Evolutionary conservation across 2,329 filamentous ascomycete species (phyloP).

Genomic region (Colletotrichum incanum): DNA sequence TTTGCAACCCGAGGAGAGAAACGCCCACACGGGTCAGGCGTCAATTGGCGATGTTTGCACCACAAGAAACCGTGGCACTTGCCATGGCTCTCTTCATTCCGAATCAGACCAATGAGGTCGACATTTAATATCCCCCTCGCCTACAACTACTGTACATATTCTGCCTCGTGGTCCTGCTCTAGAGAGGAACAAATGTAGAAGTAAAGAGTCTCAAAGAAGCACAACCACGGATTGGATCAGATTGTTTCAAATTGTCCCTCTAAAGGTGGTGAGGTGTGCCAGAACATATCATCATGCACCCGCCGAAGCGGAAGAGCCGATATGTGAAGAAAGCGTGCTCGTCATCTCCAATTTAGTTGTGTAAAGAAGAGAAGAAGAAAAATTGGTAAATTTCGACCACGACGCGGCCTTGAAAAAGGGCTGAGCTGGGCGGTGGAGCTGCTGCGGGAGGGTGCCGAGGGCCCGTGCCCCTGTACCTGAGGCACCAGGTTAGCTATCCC

Average conservation of each 20-base stretch:
- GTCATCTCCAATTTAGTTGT: conserved; percentile 87
- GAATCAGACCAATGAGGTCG: not conserved
- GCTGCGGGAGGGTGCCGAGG: conserved; percentile 29
- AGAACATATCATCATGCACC: conserved; percentile 77
- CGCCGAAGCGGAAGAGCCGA: conserved; percentile 67
- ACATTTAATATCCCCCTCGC: too few species aligned
- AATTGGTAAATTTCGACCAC: conserved; percentile 34
- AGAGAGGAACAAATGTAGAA: not conserved
- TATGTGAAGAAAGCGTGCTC: conserved; percentile 76
- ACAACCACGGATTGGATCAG: conserved; percentile 68
- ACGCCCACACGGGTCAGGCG: not conserved
- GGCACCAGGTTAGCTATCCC: not conserved
- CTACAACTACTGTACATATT: not conserved
- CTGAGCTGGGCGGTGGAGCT: conserved; percentile 26
- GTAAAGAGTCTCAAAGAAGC: conserved; percentile 2
- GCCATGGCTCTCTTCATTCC: not conserved
- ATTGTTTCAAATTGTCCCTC: conserved; percentile 75
- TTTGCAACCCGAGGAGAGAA: not conserved
- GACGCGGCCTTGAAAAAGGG: conserved; percentile 30
- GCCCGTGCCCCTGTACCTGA: conserved; percentile 20
- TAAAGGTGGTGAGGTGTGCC: conserved; percentile 76
- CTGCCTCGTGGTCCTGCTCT: not conserved
- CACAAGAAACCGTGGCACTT: not conserved
- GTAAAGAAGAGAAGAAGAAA: conserved; percentile 64
- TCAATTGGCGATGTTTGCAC: not conserved